Evolutionary conservation across 1,284 basidiomycete species (phyloP).

Genomic region (Rhodotorula sp.): DNA sequence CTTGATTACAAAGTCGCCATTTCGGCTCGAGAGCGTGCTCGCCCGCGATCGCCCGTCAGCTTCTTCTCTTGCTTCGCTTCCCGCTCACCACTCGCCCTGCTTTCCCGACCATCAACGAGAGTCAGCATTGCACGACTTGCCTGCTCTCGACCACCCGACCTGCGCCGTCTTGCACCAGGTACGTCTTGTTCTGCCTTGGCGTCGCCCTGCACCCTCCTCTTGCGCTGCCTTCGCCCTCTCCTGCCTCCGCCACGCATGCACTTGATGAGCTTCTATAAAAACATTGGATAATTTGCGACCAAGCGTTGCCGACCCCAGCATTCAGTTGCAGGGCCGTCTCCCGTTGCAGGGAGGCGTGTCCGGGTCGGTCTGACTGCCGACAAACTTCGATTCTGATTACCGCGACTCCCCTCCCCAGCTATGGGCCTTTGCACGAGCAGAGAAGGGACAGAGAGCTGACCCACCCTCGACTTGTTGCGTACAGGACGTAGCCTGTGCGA

Average conservation of each 20-base stretch:
- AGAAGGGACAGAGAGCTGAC: neutral
- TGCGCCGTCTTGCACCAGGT: too few species aligned
- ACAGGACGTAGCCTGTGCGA: neutral
- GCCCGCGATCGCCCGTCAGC: too few species aligned
- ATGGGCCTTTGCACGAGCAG: neutral
- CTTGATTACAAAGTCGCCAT: too few species aligned
- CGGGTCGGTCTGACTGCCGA: slow-evolving; percentile 1
- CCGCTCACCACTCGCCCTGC: too few species aligned
- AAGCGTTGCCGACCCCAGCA: slow-evolving; percentile 4
- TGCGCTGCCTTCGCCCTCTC: neutral
- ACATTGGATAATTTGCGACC: slow-evolving; percentile 14
- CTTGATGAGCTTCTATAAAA: neutral
- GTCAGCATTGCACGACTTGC: too few species aligned
- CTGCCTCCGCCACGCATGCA: neutral
- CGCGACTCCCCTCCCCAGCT: neutral
- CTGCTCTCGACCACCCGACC: too few species aligned
- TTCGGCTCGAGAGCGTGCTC: too few species aligned
- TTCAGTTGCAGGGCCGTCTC: slow-evolving; percentile 14
- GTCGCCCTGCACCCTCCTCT: neutral
- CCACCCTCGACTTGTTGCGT: neutral
- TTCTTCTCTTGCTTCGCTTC: too few species aligned
- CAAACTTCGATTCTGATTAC: neutral
- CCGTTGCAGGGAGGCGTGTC: neutral
- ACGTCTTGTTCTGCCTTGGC: neutral
- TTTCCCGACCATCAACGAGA: too few species aligned